A percentile compares a stretch with the other conserved stretches of the same genome.
phyloP scores from a whole-genome alignment of 2,329 filamentous ascomycete genomes.

The Ophiostoma piceae region DNA sequence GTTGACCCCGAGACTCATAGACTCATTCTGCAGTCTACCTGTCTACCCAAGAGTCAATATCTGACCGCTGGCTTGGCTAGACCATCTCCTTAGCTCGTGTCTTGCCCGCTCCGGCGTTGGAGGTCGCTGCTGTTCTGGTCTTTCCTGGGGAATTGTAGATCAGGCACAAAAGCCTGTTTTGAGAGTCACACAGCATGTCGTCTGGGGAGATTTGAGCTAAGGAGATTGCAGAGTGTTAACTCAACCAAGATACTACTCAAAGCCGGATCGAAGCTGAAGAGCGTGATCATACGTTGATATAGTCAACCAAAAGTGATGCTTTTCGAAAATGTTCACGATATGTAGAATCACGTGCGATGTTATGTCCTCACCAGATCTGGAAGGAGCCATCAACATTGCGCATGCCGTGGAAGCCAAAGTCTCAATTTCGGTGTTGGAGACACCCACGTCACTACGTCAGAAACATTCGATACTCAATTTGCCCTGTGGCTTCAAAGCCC shows the following conservation, averaged over 20 bases:
- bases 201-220: not conserved
- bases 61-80: not conserved
- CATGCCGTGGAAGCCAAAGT: not conserved
- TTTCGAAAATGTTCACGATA: not conserved
- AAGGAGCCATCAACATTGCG: not conserved
- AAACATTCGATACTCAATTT: not conserved
- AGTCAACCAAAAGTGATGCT: not conserved
- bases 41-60: not conserved
- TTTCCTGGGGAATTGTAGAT: constrained; percentile 10
- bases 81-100: not conserved
- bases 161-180: constrained; percentile 17
- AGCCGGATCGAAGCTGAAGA: not conserved
- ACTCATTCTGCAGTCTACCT: not conserved
- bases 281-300: not conserved
- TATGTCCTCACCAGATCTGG: not conserved
- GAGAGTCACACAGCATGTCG: constrained; percentile 17
- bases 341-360: not conserved
- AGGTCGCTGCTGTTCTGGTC: not conserved
- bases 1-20: constrained; percentile 3
- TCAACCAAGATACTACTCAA: not conserved
- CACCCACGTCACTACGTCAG: not conserved
- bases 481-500: not conserved
- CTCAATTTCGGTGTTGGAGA: not conserved
- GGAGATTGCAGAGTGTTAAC: not conserved
- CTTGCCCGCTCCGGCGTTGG: not conserved